A percentile compares a stretch with the other conserved stretches of the same genome.
phyloP scores from a whole-genome alignment of 108 stramenopile species.

The Nitzschia sp. region DNA sequence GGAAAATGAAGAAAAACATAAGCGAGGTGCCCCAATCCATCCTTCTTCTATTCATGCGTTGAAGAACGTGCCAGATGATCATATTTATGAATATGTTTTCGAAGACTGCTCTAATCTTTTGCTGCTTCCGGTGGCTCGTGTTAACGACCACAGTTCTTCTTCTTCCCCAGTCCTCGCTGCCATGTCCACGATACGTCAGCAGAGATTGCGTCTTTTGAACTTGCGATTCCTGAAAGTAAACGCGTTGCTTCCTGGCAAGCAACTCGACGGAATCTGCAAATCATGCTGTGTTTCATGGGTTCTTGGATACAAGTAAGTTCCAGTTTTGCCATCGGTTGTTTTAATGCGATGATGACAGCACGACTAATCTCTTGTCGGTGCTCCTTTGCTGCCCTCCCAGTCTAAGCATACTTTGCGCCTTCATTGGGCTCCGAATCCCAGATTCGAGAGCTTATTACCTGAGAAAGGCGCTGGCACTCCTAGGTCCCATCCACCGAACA shows the following conservation, averaged over 20 bases:
- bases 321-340: neutral
- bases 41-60: neutral
- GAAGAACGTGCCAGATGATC: neutral
- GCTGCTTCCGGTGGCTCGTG: constrained; percentile 1
- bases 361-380: too few species aligned
- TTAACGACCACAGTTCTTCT: neutral
- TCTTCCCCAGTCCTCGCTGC: neutral
- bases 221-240: neutral
- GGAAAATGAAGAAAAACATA: neutral
- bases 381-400: too few species aligned
- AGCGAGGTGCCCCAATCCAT: neutral
- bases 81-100: neutral
- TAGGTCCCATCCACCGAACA: constrained; percentile 8
- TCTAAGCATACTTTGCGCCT: constrained; percentile 2
- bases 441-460: constrained; percentile 6
- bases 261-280: neutral
- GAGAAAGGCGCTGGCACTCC: neutral
- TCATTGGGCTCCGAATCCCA: neutral
- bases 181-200: neutral
- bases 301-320: constrained; percentile 5
- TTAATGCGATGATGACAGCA: too few species aligned
- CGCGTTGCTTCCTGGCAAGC: neutral
- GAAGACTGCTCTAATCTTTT: constrained; percentile 11
- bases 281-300: constrained; percentile 2
- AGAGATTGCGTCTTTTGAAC: neutral